Conservation (phyloP, 805 yeast genomes). For the Peterozyma toletana region DNA sequence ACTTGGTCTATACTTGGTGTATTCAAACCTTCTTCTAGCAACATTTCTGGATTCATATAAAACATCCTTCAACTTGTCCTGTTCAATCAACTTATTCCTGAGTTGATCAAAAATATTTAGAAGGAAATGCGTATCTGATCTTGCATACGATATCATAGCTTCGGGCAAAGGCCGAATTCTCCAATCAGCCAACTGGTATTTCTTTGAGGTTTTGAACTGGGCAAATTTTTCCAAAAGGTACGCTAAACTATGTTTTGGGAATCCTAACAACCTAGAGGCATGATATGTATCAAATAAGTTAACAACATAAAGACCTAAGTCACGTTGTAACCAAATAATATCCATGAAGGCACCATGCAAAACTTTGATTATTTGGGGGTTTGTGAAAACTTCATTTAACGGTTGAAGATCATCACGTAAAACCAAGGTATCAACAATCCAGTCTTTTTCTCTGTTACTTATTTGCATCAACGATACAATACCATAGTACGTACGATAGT, state of each 20-base stretch:
- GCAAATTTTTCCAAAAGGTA: constrained; percentile 76
- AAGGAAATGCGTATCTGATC: constrained; percentile 92
- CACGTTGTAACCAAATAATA: constrained; percentile 94
- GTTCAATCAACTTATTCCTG: constrained; percentile 50
- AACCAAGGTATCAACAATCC: constrained; percentile 77
- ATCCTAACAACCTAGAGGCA: constrained; percentile 75
- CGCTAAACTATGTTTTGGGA: constrained; percentile 80
- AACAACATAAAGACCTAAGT: constrained; percentile 85
- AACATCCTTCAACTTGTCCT: constrained; percentile 50
- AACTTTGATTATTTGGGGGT: constrained; percentile 78
- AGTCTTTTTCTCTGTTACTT: constrained; percentile 74
- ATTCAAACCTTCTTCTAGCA: constrained; percentile 77
- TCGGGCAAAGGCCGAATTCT: constrained; percentile 75
- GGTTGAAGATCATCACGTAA: constrained; percentile 63
- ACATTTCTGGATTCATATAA: constrained; percentile 71
- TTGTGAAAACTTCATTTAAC: constrained; percentile 69
- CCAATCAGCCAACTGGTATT: constrained; percentile 97
- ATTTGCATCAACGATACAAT: constrained; percentile 91
- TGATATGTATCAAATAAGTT: constrained; percentile 87
- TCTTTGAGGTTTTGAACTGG: constrained; percentile 80
- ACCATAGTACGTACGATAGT: constrained; percentile 83
- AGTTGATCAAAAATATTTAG: constrained; percentile 73
- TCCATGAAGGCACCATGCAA: constrained; percentile 98
- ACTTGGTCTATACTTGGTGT: constrained; percentile 54
- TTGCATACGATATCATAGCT: constrained; percentile 78